Conservation (phyloP, 768 basidiomycete species). For the Phaeotremella skinneri region DNA sequence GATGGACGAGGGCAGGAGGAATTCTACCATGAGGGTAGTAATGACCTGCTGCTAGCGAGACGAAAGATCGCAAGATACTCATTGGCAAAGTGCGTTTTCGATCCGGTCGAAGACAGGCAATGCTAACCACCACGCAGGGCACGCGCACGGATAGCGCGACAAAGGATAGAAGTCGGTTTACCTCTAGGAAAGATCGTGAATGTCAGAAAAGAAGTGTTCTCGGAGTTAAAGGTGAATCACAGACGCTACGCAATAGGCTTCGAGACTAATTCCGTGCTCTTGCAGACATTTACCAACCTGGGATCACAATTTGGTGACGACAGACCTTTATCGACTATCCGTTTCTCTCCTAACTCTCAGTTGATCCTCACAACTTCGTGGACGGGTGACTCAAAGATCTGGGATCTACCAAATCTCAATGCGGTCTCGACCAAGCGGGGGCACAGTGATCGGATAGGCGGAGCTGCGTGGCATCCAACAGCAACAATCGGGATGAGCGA, state of each 20-base stretch:
- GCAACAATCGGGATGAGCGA: conserved; percentile 70
- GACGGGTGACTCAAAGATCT: conserved; percentile 91
- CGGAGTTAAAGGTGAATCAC: conserved; percentile 74
- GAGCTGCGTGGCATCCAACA: conserved; percentile 95
- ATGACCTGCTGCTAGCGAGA: conserved; percentile 81
- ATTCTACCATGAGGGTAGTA: conserved; percentile 88
- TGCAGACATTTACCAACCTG: conserved; percentile 80
- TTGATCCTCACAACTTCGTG: conserved; percentile 90
- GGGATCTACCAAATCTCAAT: conserved; percentile 91
- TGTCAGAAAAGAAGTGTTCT: conserved; percentile 83
- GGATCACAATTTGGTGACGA: conserved; percentile 99
- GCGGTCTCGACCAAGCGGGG: conserved; percentile 73
- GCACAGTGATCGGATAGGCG: conserved; percentile 86
- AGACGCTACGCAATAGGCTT: no score
- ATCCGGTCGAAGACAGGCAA: conserved; percentile 45
- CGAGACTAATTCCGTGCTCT: no score
- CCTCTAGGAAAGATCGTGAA: conserved; percentile 87
- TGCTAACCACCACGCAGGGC: conserved; percentile 71
- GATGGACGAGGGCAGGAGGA: conserved; percentile 63
- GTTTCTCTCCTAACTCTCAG: conserved; percentile 88
- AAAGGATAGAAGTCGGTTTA: conserved; percentile 82
- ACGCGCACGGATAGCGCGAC: conserved; percentile 87
- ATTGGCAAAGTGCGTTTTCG: conserved; percentile 75
- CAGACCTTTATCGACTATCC: conserved; percentile 85
- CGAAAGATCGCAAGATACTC: conserved; percentile 88